A percentile compares a stretch with the other conserved stretches of the same genome.
phyloP scores from a whole-genome alignment of 2,329 filamentous ascomycete genomes.

The Boeremia lycopersici region DNA sequence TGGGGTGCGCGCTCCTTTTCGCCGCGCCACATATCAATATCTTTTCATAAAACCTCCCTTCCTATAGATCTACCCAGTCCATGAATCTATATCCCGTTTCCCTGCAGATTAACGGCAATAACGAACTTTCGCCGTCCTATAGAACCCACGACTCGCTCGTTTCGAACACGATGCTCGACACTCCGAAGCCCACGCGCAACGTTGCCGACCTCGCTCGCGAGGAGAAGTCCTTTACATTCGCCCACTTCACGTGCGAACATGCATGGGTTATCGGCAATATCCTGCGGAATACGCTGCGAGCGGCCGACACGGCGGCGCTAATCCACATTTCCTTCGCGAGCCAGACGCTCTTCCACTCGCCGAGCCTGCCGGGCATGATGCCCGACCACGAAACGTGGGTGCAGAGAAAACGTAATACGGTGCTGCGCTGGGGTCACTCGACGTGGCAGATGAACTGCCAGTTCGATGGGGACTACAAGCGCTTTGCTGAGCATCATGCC shows the following conservation, averaged over 20 bases:
- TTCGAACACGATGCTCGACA: conserved; percentile 16
- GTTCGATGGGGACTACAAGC: conserved; percentile 68
- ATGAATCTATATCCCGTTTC: conserved; percentile 16
- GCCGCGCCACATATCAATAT: conserved; percentile 10
- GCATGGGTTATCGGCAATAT: conserved; percentile 70
- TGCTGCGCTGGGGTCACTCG: conserved; percentile 71
- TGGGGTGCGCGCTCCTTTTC: conserved; percentile 7
- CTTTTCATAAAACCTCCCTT: background rate
- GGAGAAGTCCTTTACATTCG: conserved; percentile 53
- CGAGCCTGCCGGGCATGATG: conserved; percentile 68
- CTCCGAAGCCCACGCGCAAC: conserved; percentile 42
- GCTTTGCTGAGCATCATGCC: conserved; percentile 69
- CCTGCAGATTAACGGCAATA: conserved; percentile 4
- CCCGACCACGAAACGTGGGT: conserved; percentile 73
- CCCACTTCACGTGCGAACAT: conserved; percentile 66
- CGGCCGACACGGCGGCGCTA: conserved; percentile 61
- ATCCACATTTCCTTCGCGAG: conserved; percentile 69
- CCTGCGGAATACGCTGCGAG: conserved; percentile 66
- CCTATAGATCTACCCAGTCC: background rate
- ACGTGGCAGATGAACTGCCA: conserved; percentile 76
- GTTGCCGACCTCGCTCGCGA: conserved; percentile 49
- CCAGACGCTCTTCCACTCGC: conserved; percentile 73
- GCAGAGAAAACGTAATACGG: conserved; percentile 71
- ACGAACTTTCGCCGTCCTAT: background rate
- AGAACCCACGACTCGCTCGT: conserved; percentile 11